A percentile compares a stretch with the other conserved stretches of the same genome.
phyloP scores from a whole-genome alignment of 2,329 filamentous ascomycete genomes.

The Podosphaera fusca region DNA sequence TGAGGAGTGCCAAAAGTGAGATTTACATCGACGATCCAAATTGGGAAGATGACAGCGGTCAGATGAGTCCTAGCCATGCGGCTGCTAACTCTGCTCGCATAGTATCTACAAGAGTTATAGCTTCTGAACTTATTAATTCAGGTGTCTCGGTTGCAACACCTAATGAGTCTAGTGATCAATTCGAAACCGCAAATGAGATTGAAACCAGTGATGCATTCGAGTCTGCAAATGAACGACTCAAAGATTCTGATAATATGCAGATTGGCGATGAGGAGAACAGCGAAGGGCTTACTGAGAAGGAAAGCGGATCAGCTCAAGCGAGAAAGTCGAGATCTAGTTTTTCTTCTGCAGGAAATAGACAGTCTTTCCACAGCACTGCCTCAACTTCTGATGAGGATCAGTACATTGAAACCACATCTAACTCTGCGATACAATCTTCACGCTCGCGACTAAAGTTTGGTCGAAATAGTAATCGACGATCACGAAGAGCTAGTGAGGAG shows the following conservation, averaged over 20 bases:
- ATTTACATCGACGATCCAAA: slow-evolving; percentile 59
- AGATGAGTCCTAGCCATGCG: slow-evolving; percentile 33
- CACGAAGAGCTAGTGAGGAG: slow-evolving; percentile 37
- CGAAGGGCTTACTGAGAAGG: slow-evolving; percentile 62
- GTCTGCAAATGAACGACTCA: slow-evolving; percentile 56
- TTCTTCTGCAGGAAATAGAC: slow-evolving; percentile 29
- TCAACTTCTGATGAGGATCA: slow-evolving; percentile 66
- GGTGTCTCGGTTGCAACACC: slow-evolving; percentile 7
- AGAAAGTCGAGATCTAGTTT: slow-evolving; percentile 19
- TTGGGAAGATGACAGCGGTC: slow-evolving; percentile 57
- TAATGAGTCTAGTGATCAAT: slow-evolving; percentile 39
- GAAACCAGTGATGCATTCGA: slow-evolving; percentile 49
- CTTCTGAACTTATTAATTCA: not conserved
- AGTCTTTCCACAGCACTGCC: slow-evolving; percentile 66
- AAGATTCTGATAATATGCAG: slow-evolving; percentile 86
- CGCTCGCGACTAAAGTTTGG: slow-evolving; percentile 51
- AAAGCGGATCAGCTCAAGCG: slow-evolving; percentile 23
- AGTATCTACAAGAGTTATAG: slow-evolving; percentile 14
- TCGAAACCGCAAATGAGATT: slow-evolving; percentile 66
- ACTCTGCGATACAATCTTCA: slow-evolving; percentile 33
- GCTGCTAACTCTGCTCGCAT: slow-evolving; percentile 13
- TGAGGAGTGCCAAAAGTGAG: slow-evolving; percentile 53
- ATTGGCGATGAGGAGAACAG: slow-evolving; percentile 70
- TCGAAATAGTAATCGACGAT: slow-evolving; percentile 36
- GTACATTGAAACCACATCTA: slow-evolving; percentile 36